These are phyloP conservation scores for Domatiomyces globalis DNA, from an alignment of 2,329 filamentous ascomycete species.

Conservation along the genomic window DNA sequence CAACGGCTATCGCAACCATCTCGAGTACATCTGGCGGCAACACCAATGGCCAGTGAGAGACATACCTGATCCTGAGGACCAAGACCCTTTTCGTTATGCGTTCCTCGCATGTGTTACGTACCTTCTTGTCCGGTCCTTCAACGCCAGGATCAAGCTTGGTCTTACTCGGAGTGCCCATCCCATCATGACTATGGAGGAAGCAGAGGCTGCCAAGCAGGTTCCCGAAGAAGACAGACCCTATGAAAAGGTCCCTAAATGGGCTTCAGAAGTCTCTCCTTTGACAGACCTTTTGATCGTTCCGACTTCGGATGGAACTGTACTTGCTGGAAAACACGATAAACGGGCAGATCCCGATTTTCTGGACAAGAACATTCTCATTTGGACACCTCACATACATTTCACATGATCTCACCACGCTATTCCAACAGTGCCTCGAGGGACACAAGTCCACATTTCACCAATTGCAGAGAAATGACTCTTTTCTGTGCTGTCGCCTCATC, in stretches of 20 bases:
- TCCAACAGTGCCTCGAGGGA: too few species aligned
- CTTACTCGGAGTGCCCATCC: constrained; percentile 2
- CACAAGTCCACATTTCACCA: too few species aligned
- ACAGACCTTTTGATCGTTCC: too few species aligned
- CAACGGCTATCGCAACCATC: constrained; percentile 3
- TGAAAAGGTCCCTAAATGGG: too few species aligned
- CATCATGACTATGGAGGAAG: constrained; percentile 4
- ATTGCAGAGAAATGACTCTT: not conserved
- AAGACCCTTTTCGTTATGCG: constrained; percentile 4
- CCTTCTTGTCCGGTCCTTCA: constrained; percentile 2
- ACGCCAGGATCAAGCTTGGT: not conserved
- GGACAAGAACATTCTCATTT: not conserved
- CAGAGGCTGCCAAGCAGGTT: not conserved
- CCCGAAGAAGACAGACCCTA: too few species aligned
- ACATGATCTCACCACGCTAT: not conserved
- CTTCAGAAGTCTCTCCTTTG: too few species aligned
- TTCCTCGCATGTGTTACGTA: constrained; percentile 3
- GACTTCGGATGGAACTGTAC: too few species aligned
- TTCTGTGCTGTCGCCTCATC: too few species aligned
- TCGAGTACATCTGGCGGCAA: constrained; percentile 6
- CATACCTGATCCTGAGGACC: constrained; percentile 5
- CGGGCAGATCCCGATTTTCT: too few species aligned
- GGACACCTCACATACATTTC: not conserved
- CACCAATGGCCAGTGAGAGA: constrained; percentile 2
- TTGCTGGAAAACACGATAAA: too few species aligned